Evolutionary conservation across 176 grass and related monocot genomes (phyloP), one percentile per base, ranked within the genome.

Genomic region (Carex scoparia): DNA sequence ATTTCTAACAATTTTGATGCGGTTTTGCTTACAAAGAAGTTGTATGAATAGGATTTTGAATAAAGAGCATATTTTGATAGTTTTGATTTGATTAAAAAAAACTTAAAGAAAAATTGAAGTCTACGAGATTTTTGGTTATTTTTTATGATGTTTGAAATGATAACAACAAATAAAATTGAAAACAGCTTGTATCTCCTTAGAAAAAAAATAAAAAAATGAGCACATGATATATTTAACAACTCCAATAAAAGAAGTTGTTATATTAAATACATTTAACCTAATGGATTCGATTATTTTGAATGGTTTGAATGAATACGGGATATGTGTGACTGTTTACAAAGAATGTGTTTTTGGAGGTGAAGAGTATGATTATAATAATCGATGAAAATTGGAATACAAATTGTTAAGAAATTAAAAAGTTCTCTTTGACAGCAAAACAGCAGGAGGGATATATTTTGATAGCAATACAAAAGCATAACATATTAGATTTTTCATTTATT

Each of bases 111-210:
- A 30, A 78, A 16, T 84, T 90, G 61, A 4, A 44, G 33, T 54
- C 42, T 16, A 42, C 44, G 69, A 90, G 63, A 35, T 84, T 87
- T 64, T 49, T 87, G 35, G 40, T 90, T 53, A 64, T 88, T 2
- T 54, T 88, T 37, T 72, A 88, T 85, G 87, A 88, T 73, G 62
- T 55, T 35, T 81, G 88, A 79, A 70, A 89, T 16, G 84, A 90
- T 69, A 51, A 18, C 5, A 31, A 87, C 0, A 27, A 12, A 49
- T 0, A 14, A 5, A 59, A 13, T 10, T 87, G 88, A 85, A 55
- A 87, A 1, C 59, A 79, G 10, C 70, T 90, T 33, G 62, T 78
- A 15, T 44, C 69, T 33, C 79, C 69, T 51, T 59, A 23, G 86
- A 75, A 33, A 68, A 35, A 58, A 68, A 35, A 58, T 3, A 64